These are phyloP conservation scores for Calonectria pseudoturangicola DNA, from an alignment of 2,329 filamentous ascomycete genomes.

Conservation along the genomic window DNA sequence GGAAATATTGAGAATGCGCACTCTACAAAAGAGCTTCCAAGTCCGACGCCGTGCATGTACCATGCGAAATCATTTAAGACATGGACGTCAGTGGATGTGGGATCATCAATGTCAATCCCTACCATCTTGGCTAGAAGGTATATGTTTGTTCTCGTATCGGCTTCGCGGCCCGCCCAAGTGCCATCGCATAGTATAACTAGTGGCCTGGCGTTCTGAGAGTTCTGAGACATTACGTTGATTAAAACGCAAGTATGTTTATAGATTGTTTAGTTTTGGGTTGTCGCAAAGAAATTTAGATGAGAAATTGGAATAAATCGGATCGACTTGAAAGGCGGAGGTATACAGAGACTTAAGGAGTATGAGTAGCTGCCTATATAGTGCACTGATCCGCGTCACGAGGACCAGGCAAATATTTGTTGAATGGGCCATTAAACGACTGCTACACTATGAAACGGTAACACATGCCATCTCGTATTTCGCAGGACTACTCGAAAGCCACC, in stretches of 20 bases:
- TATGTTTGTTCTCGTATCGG: constrained; percentile 44
- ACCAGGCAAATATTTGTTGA: no score
- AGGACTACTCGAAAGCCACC: not conserved
- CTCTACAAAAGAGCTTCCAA: constrained; percentile 35
- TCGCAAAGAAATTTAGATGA: no score
- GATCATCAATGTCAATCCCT: constrained; percentile 29
- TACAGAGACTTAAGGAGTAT: no score
- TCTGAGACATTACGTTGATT: not conserved
- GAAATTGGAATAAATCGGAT: no score
- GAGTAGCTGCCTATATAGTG: no score
- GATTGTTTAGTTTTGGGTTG: no score
- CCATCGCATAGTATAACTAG: constrained; percentile 48
- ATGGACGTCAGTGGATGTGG: constrained; percentile 26
- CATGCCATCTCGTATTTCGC: not conserved
- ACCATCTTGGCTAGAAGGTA: constrained; percentile 45
- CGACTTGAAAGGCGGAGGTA: no score
- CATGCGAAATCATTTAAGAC: constrained; percentile 11
- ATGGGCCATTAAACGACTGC: not conserved
- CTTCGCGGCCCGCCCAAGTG: constrained; percentile 49
- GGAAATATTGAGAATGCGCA: not conserved
- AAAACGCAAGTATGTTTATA: not conserved
- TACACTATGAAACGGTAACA: not conserved
- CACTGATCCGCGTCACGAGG: no score
- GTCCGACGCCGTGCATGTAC: constrained; percentile 35
- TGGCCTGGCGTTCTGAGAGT: not conserved